Evolutionary conservation across 2,329 filamentous ascomycete species (phyloP).

Genomic region (Sporothrix pallida): DNA sequence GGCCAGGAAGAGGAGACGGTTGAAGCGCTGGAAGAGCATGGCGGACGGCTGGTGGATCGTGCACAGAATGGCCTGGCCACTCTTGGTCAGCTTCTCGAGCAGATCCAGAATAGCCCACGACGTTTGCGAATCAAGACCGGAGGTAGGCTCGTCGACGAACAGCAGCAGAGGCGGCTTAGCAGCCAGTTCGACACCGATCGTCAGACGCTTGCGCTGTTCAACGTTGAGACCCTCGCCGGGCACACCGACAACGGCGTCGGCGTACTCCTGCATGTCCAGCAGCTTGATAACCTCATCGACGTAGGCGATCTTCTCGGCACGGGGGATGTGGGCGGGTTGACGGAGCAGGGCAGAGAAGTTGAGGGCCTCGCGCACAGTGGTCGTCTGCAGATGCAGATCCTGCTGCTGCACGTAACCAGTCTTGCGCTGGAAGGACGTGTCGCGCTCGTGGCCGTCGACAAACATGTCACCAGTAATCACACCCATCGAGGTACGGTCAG

Average conservation of each 20-base stretch:
- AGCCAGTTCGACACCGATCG: slow-evolving; percentile 79
- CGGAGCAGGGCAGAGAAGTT: slow-evolving; percentile 85
- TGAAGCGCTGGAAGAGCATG: slow-evolving; percentile 91
- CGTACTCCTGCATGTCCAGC: slow-evolving; percentile 87
- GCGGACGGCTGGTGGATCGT: slow-evolving; percentile 98
- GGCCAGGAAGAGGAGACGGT: slow-evolving; percentile 79
- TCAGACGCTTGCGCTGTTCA: slow-evolving; percentile 76
- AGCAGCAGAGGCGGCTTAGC: slow-evolving; percentile 88
- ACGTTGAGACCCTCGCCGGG: slow-evolving; percentile 83
- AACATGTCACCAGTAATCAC: slow-evolving; percentile 85
- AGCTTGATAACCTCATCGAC: slow-evolving; percentile 92
- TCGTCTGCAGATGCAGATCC: slow-evolving; percentile 85
- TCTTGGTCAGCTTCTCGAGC: slow-evolving; percentile 86
- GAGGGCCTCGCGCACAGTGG: slow-evolving; percentile 86
- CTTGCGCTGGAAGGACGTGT: slow-evolving; percentile 86
- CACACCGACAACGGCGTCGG: slow-evolving; percentile 88
- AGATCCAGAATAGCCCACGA: slow-evolving; percentile 91
- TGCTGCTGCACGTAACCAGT: slow-evolving; percentile 93
- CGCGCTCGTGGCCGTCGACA: slow-evolving; percentile 68
- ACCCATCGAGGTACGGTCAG: slow-evolving; percentile 85
- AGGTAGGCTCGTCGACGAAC: slow-evolving; percentile 94
- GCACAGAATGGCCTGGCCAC: slow-evolving; percentile 91
- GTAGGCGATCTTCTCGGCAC: slow-evolving; percentile 81
- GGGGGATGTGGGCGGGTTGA: slow-evolving; percentile 75
- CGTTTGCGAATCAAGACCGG: slow-evolving; percentile 89